phyloP scores from a whole-genome alignment of 495 filamentous ascomycete genomes.

The Podospora pseudocomata region DNA sequence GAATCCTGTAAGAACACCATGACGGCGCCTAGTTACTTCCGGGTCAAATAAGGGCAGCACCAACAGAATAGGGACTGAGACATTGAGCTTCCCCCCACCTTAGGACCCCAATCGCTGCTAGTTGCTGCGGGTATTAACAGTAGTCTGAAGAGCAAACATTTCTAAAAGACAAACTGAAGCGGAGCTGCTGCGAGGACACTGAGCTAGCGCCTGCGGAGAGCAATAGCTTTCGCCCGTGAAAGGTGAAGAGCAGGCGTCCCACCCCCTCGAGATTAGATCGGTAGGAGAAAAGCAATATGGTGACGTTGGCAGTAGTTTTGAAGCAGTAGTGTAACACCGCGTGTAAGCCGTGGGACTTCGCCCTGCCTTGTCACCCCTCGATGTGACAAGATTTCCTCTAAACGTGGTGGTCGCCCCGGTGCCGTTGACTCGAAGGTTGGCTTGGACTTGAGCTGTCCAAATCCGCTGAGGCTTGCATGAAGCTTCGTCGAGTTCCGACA shows the following conservation, averaged over 20 bases:
- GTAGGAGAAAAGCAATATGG: background rate
- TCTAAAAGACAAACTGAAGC: background rate
- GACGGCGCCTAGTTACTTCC: background rate
- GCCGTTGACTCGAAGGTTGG: background rate
- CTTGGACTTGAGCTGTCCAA: background rate
- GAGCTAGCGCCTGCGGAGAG: background rate
- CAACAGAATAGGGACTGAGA: background rate
- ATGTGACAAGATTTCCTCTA: background rate
- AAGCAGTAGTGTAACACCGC: background rate
- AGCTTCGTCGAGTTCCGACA: background rate
- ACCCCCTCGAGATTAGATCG: background rate
- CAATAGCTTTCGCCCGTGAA: background rate
- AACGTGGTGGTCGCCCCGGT: background rate
- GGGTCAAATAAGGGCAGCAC: background rate
- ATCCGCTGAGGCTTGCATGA: slow-evolving; percentile 1
- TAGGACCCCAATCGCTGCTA: background rate
- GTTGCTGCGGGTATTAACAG: background rate
- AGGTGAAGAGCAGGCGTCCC: no score
- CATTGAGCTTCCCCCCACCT: background rate
- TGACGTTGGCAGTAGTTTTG: background rate
- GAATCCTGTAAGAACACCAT: background rate
- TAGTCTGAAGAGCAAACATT: background rate
- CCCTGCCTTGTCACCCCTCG: background rate
- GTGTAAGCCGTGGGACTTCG: background rate
- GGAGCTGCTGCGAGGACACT: background rate